phyloP scores from a whole-genome alignment of 371 early-diverging fungal genomes.

The Basidiobolus meristosporus region DNA sequence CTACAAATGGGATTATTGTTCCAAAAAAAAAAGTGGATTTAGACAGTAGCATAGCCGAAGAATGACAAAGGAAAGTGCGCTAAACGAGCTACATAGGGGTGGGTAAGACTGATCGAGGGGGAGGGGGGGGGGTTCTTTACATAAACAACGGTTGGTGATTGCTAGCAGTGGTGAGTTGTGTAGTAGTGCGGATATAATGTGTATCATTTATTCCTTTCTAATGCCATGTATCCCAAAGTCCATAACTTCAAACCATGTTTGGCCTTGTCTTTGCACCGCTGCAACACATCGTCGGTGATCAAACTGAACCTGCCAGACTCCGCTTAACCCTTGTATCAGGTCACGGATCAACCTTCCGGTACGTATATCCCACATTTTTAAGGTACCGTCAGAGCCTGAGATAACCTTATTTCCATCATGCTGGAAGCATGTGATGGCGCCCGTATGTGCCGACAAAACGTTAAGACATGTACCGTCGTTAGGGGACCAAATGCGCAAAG shows the following conservation, averaged over 20 bases:
- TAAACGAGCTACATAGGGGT: no score
- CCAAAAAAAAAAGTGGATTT: no score
- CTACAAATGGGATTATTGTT: no score
- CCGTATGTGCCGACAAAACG: slow-evolving; percentile 44
- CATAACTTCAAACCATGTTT: slow-evolving; percentile 26
- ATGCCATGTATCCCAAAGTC: no score
- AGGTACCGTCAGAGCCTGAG: slow-evolving; percentile 81
- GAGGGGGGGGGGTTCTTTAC: no score
- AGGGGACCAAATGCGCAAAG: slow-evolving; percentile 88
- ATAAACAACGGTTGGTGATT: no score
- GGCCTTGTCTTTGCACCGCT: slow-evolving; percentile 48
- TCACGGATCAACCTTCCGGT: slow-evolving; percentile 65
- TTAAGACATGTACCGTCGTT: slow-evolving; percentile 41
- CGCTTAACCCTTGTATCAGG: slow-evolving; percentile 41
- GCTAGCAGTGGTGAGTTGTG: no score
- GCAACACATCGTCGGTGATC: slow-evolving; percentile 70
- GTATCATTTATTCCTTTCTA: no score
- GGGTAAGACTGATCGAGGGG: no score
- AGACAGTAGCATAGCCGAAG: no score
- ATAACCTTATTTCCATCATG: slow-evolving; percentile 77
- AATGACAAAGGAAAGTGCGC: no score
- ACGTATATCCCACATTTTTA: slow-evolving; percentile 94
- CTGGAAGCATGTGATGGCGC: slow-evolving; percentile 90
- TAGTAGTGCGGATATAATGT: no score
- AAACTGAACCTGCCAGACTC: slow-evolving; percentile 91